These are phyloP conservation scores for Otatea glauca DNA, from an alignment of 176 grass and related monocot species.

Conservation along the genomic window DNA sequence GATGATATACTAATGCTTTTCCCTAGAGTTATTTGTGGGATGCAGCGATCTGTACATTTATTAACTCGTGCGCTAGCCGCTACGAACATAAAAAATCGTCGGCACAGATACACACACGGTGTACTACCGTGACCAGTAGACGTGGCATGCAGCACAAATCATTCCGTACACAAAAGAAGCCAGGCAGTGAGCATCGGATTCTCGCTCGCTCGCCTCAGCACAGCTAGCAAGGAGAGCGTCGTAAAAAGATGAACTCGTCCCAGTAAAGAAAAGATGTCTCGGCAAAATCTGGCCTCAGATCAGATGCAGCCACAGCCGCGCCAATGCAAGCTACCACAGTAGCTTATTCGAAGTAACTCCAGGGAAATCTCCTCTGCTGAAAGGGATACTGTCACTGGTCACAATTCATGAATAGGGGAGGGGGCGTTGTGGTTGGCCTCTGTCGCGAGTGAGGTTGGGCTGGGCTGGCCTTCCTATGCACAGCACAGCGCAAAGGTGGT, in stretches of 20 bases:
- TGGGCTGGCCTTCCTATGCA: background rate
- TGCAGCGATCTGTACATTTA: background rate
- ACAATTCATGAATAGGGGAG: background rate
- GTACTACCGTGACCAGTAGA: background rate
- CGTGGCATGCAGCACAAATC: background rate
- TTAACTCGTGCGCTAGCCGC: background rate
- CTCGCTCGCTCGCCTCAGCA: background rate
- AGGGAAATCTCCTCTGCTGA: slow-evolving; percentile 2
- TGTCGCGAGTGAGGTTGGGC: background rate
- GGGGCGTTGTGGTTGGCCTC: slow-evolving; percentile 6
- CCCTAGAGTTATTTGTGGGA: background rate
- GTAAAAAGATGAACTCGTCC: slow-evolving; percentile 15
- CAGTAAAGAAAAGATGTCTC: slow-evolving; percentile 8
- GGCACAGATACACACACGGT: background rate
- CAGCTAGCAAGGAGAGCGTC: background rate
- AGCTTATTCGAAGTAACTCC: background rate
- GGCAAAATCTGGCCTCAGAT: slow-evolving; percentile 36
- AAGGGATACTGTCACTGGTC: slow-evolving; percentile 9
- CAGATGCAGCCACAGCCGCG: background rate
- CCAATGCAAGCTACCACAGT: background rate
- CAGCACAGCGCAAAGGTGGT: slow-evolving; percentile 23
- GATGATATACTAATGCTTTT: no score
- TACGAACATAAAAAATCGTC: background rate
- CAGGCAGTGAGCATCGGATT: slow-evolving; percentile 37
- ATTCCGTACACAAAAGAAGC: slow-evolving; percentile 17